These are phyloP conservation scores for Gloeostereum incarnatum DNA, from an alignment of 768 basidiomycete species.

Conservation along the genomic window DNA sequence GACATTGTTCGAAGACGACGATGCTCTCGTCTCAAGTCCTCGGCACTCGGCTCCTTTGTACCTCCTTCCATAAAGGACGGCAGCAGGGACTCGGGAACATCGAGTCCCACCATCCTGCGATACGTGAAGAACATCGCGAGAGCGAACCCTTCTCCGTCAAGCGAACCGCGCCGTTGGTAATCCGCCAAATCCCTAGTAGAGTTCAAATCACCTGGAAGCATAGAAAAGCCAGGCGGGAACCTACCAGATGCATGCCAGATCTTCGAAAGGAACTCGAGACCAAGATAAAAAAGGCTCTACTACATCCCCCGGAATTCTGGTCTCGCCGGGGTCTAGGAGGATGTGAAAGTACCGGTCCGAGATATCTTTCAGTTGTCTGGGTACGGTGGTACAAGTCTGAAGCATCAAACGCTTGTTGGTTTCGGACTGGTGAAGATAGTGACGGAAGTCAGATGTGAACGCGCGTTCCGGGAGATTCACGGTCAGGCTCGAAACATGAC, in stretches of 20 bases:
- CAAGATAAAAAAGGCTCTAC: slow-evolving; percentile 1
- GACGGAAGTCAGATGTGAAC: background rate
- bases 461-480: background rate
- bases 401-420: background rate
- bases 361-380: background rate
- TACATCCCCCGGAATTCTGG: background rate
- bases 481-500: background rate
- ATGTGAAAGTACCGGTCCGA: slow-evolving; percentile 2
- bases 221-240: background rate
- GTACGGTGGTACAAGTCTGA: background rate
- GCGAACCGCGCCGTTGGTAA: background rate
- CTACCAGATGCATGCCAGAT: slow-evolving; percentile 6
- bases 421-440: background rate
- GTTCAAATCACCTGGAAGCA: background rate
- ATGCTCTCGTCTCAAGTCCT: background rate
- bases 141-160: slow-evolving; percentile 6
- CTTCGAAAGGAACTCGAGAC: slow-evolving; percentile 2
- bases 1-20: background rate
- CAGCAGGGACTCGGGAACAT: slow-evolving; percentile 4
- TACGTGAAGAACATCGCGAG: slow-evolving; percentile 7
- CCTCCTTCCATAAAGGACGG: slow-evolving; percentile 1
- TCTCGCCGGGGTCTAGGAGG: slow-evolving; percentile 1
- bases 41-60: background rate
- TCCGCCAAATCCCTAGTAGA: slow-evolving; percentile 2
- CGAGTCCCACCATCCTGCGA: slow-evolving; percentile 5